Evolutionary conservation across 2,329 filamentous ascomycete genomes (phyloP).

Genomic region (Pseudogymnoascus sp.): DNA sequence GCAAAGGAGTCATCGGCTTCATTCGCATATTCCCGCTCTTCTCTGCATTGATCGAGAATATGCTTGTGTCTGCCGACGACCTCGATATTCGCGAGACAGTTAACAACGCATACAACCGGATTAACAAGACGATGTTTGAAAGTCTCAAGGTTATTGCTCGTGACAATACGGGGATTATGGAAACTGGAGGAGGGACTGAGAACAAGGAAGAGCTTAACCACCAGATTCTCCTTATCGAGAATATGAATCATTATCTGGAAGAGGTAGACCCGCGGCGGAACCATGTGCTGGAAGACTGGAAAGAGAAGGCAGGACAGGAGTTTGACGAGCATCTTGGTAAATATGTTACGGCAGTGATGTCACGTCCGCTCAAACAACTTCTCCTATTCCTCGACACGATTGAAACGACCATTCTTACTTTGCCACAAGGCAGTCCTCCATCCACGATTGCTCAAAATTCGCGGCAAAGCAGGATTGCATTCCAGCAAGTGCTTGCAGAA

Average conservation of each 20-base stretch:
- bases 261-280: conserved; percentile 72
- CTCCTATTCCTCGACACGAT: conserved; percentile 88
- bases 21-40: conserved; percentile 90
- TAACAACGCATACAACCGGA: conserved; percentile 78
- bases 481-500: conserved; percentile 75
- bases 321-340: conserved; percentile 79
- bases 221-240: conserved; percentile 94
- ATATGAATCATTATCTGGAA: conserved; percentile 96
- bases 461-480: conserved; percentile 72
- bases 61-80: conserved; percentile 56
- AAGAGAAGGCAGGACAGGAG: conserved; percentile 66
- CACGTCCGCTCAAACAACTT: conserved; percentile 80
- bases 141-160: conserved; percentile 88
- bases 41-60: conserved; percentile 73
- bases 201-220: conserved; percentile 97
- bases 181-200: conserved; percentile 57
- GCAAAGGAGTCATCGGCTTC: conserved; percentile 91
- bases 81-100: conserved; percentile 68
- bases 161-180: conserved; percentile 49
- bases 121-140: conserved; percentile 95
- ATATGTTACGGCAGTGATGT: conserved; percentile 82
- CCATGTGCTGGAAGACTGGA: conserved; percentile 75
- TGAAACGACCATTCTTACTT: conserved; percentile 57
- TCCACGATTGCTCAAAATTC: conserved; percentile 67
- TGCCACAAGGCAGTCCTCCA: conserved; percentile 51